Evolutionary conservation across 2,329 filamentous ascomycete species (phyloP).

Genomic region (Cyphellophora europaea): DNA sequence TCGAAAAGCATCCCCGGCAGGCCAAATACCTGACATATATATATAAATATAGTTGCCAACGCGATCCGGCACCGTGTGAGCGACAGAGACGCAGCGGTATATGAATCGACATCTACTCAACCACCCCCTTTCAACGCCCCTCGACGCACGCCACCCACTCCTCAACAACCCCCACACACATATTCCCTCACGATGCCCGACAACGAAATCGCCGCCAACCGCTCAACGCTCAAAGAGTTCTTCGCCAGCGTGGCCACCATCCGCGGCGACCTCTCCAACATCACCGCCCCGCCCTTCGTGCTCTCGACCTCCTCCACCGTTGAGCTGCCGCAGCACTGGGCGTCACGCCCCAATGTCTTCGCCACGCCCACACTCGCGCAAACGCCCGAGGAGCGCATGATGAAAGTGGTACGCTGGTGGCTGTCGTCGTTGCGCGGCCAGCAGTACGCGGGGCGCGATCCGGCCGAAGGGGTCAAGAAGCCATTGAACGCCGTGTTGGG

Average conservation of each 20-base stretch:
- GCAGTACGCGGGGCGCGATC: slow-evolving; percentile 25
- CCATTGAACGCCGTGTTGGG: slow-evolving; percentile 19
- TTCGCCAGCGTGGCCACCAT: slow-evolving; percentile 57
- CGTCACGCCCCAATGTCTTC: slow-evolving; percentile 67
- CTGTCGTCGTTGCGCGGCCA: slow-evolving; percentile 86
- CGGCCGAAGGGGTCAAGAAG: slow-evolving; percentile 17
- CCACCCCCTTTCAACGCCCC: too few species aligned
- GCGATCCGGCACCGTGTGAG: too few species aligned
- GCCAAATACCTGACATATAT: too few species aligned
- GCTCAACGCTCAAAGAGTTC: slow-evolving; percentile 24
- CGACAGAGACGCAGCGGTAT: too few species aligned
- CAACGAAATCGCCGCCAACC: slow-evolving; percentile 11
- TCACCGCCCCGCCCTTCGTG: slow-evolving; percentile 76
- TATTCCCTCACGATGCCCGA: too few species aligned
- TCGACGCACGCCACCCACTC: too few species aligned
- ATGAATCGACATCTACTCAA: too few species aligned
- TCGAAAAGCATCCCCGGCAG: too few species aligned
- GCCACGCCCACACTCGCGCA: slow-evolving; percentile 71
- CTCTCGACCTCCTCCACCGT: slow-evolving; percentile 68
- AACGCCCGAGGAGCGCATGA: slow-evolving; percentile 70
- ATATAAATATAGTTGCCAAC: too few species aligned
- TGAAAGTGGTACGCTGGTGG: slow-evolving; percentile 95
- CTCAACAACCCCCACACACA: too few species aligned
- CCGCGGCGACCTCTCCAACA: slow-evolving; percentile 69
- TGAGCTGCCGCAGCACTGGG: slow-evolving; percentile 78